phyloP scores from a whole-genome alignment of 176 grass and related monocot genomes.

The Triticum monococcum region DNA sequence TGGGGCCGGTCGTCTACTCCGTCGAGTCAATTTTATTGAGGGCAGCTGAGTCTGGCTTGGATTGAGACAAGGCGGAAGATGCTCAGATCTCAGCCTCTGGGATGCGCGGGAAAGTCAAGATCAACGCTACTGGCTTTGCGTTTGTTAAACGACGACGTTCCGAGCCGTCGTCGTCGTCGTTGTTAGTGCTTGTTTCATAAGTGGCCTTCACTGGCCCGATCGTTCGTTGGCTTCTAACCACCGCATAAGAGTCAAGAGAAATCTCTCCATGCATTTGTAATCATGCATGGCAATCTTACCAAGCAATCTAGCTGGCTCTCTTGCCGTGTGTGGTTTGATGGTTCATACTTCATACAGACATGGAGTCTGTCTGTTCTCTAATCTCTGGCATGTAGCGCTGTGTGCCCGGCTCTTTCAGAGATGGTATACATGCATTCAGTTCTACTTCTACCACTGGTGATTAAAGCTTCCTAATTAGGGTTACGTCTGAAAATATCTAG shows the following conservation, averaged over 20 bases:
- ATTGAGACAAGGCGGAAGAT: not conserved
- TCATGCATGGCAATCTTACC: too few species aligned
- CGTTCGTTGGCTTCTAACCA: not conserved
- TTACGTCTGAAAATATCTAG: too few species aligned
- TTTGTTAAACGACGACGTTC: too few species aligned
- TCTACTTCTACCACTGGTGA: too few species aligned
- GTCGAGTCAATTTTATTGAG: not conserved
- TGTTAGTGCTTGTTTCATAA: not conserved
- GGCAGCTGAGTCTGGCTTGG: not conserved
- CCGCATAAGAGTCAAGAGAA: not conserved
- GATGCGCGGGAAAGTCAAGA: too few species aligned
- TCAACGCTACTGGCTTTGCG: too few species aligned
- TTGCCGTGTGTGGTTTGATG: not conserved
- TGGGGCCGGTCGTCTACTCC: not conserved
- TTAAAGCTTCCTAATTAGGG: too few species aligned
- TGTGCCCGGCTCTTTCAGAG: not conserved
- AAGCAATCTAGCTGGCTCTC: too few species aligned
- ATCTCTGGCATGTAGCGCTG: not conserved
- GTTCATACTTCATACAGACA: not conserved
- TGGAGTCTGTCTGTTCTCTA: not conserved
- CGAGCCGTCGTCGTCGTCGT: not conserved
- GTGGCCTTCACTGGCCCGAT: not conserved
- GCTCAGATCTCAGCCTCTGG: not conserved
- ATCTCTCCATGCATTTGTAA: not conserved
- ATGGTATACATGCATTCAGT: not conserved